phyloP scores from a whole-genome alignment of 331 rosid genomes.

The Saraca asoca region DNA sequence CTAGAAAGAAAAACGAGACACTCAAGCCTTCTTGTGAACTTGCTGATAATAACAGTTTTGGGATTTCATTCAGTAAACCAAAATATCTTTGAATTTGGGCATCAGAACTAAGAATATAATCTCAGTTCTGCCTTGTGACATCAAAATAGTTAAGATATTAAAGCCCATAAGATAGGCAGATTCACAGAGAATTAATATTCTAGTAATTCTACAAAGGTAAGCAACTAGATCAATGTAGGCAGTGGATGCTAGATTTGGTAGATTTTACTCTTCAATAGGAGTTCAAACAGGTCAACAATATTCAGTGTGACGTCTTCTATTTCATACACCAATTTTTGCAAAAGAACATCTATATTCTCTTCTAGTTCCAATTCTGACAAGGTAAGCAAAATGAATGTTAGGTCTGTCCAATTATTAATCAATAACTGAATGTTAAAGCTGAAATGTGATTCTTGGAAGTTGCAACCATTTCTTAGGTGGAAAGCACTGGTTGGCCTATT shows the following conservation, averaged over 20 bases:
- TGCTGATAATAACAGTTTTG: background rate
- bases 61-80: background rate
- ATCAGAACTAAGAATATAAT: background rate
- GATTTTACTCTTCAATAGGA: background rate
- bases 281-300: background rate
- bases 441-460: background rate
- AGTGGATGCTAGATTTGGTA: constrained; percentile 1
- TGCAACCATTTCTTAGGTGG: background rate
- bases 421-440: background rate
- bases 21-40: background rate
- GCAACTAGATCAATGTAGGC: background rate
- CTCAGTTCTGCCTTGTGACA: background rate
- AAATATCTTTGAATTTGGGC: background rate
- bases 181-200: background rate
- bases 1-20: background rate
- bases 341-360: background rate
- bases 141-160: background rate
- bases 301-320: background rate
- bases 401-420: background rate
- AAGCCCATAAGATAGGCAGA: background rate
- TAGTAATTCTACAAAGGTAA: background rate
- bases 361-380: background rate
- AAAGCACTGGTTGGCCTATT: background rate
- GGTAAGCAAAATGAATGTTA: background rate
- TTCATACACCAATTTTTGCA: background rate